Evolutionary conservation across 176 grass and related monocot genomes (phyloP), one percentile per base, ranked within the genome.

Genomic region (Avena atlantica): DNA sequence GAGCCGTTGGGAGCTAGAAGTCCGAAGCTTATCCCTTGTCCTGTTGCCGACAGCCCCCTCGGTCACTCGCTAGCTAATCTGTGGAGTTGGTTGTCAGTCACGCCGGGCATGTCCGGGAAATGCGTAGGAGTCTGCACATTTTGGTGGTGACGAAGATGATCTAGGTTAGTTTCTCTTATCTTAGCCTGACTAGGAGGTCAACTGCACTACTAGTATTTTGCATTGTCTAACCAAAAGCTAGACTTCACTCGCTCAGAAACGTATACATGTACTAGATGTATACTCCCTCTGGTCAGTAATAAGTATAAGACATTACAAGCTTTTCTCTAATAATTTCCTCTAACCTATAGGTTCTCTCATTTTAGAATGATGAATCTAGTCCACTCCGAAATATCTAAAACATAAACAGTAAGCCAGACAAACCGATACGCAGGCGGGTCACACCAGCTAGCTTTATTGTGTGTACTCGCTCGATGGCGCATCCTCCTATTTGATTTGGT

Each of bases 151-250:
- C 9, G 27, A 8, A 23, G 45, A 34, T 58, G 6, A 57, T 44
- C 15, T 12, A 61, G 80, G 7, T 69, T 88, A 19, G 60, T 68
- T 60, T 76, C 71, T 69, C 86, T 66, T 15, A 31, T 82, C 58
- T 29, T 76, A 56, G 13, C 70, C 21, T 27, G 64, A 67, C 70
- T 56, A 3, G 48, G 44, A 7, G 60, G 13, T 5, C 51, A 27
- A 10, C 24, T 2, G 45, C 57, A 31, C 29, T 31, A 13, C 12
- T 5, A 44, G 42, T 44, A 6, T 40, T 36, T 36, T 14, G 23
- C 9, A 5, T 29, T 49, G 16, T 82, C 44, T 55, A 34, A 1
- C 60, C 23, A 74, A 44, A 44, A 7, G 42, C 42, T 12, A 3
- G 31, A 59, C 57, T 59, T 59, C 31, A 34, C 8, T 59, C 20